Evolutionary conservation across 768 basidiomycete species (phyloP).

Genomic region (Cystobasidium tubakii): DNA sequence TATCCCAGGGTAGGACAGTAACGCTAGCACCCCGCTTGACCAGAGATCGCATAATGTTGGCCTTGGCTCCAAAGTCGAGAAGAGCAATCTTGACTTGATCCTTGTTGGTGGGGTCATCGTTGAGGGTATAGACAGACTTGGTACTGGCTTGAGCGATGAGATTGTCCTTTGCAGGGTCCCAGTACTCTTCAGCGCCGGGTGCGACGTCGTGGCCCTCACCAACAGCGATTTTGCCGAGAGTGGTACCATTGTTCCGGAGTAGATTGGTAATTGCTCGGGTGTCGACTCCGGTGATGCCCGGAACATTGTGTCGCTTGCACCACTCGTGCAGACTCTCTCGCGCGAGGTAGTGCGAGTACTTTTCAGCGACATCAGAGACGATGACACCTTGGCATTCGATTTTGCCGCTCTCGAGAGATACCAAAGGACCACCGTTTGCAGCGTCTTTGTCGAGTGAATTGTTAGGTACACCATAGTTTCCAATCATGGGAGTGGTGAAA

Average conservation of each 20-base stretch:
- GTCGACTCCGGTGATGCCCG: slow-evolving; percentile 93
- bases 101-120: slow-evolving; percentile 54
- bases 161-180: slow-evolving; percentile 88
- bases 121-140: slow-evolving; percentile 72
- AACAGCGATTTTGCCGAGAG: slow-evolving; percentile 80
- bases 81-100: slow-evolving; percentile 90
- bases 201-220: slow-evolving; percentile 63
- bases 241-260: slow-evolving; percentile 93
- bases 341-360: slow-evolving; percentile 88
- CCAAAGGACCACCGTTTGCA: slow-evolving; percentile 61
- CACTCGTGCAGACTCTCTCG: slow-evolving; percentile 87
- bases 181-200: slow-evolving; percentile 63
- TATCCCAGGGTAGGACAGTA: slow-evolving; percentile 93
- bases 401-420: slow-evolving; percentile 76
- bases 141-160: slow-evolving; percentile 91
- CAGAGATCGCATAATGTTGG: slow-evolving; percentile 89
- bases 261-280: slow-evolving; percentile 92
- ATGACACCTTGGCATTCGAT: slow-evolving; percentile 90
- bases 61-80: slow-evolving; percentile 94
- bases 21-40: slow-evolving; percentile 84
- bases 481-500: slow-evolving; percentile 96
- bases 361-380: slow-evolving; percentile 89
- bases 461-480: slow-evolving; percentile 90
- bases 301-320: slow-evolving; percentile 83
- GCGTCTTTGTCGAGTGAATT: slow-evolving; percentile 57